Evolutionary conservation across 352 stramenopile genomes (phyloP), one percentile per base, ranked within the genome.

Genomic region (Globisporangium heterothallicum): DNA sequence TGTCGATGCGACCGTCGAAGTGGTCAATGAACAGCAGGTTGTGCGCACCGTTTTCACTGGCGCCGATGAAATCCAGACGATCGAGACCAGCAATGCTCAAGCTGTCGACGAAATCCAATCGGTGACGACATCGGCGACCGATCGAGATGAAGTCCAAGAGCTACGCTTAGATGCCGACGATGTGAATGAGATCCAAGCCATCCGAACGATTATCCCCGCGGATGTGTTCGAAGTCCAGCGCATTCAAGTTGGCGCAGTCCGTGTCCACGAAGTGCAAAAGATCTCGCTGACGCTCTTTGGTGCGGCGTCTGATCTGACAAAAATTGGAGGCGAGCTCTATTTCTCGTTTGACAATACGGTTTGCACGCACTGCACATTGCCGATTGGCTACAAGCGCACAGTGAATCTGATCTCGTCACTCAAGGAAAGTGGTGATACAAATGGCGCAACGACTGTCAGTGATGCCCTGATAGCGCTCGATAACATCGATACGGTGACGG

Each of bases 21-120:
- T 99, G 12, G 94, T 78, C 14, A 99, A 99, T 61, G 96, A 99
- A 63, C 67, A 94, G 7, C 95, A 99, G 61, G 94, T 94, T 6
- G 84, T 99, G 2, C 91, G 92, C 10, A 97, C 79, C 1, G 70
- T 61, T 3, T 92, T 96, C 29, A 78, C 68, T 0, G 91, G 91
- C 4, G 74, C 74, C 10, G 87, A 97, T 59, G 88, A 97, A 49
- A 68, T 96, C 22, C 88, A 97, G 56, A 68, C 92, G 6, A 83
- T 98, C 21, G 77, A 61, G 40, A 90, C 77, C 27, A 95, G 48
- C 0, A 87, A 84, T 25, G 45, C 49, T 6, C 48, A 63, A 1
- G 91, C 94, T 24, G 70, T 94, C 3, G 77, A 96, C 22, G 95
- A 98, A 71, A 64, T 98, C 4, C 88, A 98, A 64, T 88, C 74